phyloP scores from a whole-genome alignment of 2,329 filamentous ascomycete genomes.

The Colletotrichum brevisporum region DNA sequence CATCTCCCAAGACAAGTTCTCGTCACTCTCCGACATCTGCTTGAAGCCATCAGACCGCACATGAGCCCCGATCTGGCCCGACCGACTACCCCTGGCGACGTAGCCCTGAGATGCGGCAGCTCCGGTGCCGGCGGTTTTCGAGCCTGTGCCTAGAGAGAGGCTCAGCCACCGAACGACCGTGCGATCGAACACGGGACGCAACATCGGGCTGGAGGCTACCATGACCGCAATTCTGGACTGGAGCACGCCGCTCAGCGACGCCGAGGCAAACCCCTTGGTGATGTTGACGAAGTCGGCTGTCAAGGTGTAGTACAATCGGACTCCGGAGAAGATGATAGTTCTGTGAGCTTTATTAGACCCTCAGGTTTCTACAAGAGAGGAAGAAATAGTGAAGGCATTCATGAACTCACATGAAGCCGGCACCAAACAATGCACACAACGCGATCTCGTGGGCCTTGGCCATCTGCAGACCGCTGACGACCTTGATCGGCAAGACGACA shows the following conservation, averaged over 20 bases:
- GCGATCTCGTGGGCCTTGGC: constrained; percentile 39
- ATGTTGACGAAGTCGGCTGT: constrained; percentile 39
- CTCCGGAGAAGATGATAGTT: constrained; percentile 38
- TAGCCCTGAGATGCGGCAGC: neutral
- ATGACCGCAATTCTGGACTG: constrained; percentile 41
- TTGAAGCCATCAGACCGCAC: constrained; percentile 18
- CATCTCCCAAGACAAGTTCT: constrained; percentile 43
- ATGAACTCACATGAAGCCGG: constrained; percentile 39
- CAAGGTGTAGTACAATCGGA: constrained; percentile 40
- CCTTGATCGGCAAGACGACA: constrained; percentile 39
- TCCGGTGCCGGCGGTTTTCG: neutral
- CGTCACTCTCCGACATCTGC: constrained; percentile 42
- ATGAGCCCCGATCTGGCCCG: neutral
- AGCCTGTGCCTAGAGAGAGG: neutral
- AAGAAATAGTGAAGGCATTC: neutral
- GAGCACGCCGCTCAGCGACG: constrained; percentile 35
- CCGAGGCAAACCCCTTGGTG: constrained; percentile 32
- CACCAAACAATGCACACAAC: constrained; percentile 38
- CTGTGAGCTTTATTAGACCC: constrained; percentile 6
- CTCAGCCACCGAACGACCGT: constrained; percentile 32
- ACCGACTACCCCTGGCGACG: neutral
- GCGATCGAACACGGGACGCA: constrained; percentile 42
- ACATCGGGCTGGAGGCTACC: constrained; percentile 40
- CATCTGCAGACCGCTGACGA: constrained; percentile 38
- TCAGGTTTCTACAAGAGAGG: neutral